phyloP scores from a whole-genome alignment of 2,329 filamentous ascomycete species.

The Emergomyces africanus region DNA sequence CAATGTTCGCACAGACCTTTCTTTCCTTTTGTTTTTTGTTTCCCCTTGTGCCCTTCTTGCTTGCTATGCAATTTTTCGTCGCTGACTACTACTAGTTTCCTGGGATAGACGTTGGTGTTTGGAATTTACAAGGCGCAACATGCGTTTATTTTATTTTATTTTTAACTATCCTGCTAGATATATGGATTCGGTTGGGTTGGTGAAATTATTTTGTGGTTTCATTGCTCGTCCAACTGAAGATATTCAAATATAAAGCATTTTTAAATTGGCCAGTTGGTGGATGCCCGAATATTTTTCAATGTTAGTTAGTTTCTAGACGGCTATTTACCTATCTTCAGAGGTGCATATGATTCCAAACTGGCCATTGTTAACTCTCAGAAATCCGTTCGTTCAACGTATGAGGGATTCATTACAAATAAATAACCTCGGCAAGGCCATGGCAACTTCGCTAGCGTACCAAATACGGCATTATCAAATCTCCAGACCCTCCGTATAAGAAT shows the following conservation, averaged over 20 bases:
- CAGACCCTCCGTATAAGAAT: neutral
- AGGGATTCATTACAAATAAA: too few relatives aligned
- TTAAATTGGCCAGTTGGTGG: neutral
- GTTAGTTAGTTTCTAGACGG: neutral
- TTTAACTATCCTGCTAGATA: neutral
- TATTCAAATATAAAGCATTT: neutral
- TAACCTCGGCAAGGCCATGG: neutral
- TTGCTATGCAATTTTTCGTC: neutral
- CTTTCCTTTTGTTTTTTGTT: neutral
- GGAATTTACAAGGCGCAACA: neutral
- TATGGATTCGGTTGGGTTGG: neutral
- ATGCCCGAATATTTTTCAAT: neutral
- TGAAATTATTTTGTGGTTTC: neutral
- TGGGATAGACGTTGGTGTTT: conserved; percentile 1
- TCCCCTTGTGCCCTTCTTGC: neutral
- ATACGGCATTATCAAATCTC: neutral
- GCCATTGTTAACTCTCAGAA: too few relatives aligned
- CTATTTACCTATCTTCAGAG: neutral
- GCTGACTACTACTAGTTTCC: neutral
- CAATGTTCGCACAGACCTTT: neutral
- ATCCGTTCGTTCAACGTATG: too few relatives aligned
- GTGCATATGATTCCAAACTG: too few relatives aligned
- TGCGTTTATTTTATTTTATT: neutral
- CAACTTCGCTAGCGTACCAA: neutral
- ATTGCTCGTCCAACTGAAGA: neutral